Conservation (phyloP, 2,329 filamentous ascomycete species). For the Cadophora luteo-olivacea region DNA sequence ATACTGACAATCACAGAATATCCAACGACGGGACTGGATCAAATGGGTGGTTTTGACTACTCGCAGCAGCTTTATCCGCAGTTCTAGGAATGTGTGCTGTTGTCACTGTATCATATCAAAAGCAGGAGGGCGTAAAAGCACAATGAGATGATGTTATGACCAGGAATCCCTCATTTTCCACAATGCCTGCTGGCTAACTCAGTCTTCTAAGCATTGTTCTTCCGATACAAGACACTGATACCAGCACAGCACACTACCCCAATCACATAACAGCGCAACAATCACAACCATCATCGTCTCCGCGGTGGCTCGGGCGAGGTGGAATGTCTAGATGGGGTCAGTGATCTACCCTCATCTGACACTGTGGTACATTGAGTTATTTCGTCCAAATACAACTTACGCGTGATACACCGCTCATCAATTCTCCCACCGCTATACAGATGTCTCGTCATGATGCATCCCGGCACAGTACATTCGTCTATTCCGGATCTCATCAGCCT, state of each 20-base stretch:
- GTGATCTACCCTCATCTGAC: too few species aligned
- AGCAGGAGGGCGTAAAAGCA: background rate
- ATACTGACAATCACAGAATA: slow-evolving; percentile 31
- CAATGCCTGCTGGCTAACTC: too few species aligned
- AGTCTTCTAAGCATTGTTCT: too few species aligned
- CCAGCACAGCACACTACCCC: too few species aligned
- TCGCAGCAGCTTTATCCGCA: slow-evolving; percentile 35
- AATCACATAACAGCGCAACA: too few species aligned
- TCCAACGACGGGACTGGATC: slow-evolving; percentile 32
- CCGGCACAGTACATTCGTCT: background rate
- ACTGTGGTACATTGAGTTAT: too few species aligned
- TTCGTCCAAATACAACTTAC: background rate
- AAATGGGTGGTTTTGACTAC: slow-evolving; percentile 34
- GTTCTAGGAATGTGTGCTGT: slow-evolving; percentile 22
- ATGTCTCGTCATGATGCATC: background rate
- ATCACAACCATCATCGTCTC: too few species aligned
- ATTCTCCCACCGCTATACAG: background rate
- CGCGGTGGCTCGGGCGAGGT: too few species aligned
- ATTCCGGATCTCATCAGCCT: background rate
- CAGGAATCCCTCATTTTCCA: too few species aligned
- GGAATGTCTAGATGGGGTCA: too few species aligned
- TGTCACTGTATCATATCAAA: background rate
- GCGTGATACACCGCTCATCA: background rate
- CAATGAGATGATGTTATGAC: slow-evolving; percentile 1
- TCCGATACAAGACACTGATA: too few species aligned